phyloP scores from a whole-genome alignment of 2,329 filamentous ascomycete genomes.

The Diaporthe ilicicola region DNA sequence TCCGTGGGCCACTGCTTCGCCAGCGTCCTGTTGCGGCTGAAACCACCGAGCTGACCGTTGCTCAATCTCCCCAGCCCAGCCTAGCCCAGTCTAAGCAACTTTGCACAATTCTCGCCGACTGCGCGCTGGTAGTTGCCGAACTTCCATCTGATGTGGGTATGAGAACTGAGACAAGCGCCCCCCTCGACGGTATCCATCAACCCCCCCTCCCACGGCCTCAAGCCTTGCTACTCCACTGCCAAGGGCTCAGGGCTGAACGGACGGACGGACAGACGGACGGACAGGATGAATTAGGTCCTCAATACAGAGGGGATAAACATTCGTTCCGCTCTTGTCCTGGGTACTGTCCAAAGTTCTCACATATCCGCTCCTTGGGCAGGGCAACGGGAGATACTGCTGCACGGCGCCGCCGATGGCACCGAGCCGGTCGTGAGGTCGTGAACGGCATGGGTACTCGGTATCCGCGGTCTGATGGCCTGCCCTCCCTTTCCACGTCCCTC shows the following conservation, averaged over 20 bases:
- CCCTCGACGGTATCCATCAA: slow-evolving; percentile 28
- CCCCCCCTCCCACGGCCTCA: slow-evolving; percentile 26
- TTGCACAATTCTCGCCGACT: slow-evolving; percentile 16
- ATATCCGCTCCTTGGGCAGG: not conserved
- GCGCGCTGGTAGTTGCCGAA: slow-evolving; percentile 24
- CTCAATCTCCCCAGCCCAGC: slow-evolving; percentile 18
- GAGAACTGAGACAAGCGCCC: slow-evolving; percentile 32
- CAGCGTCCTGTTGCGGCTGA: slow-evolving; percentile 1
- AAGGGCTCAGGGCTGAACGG: slow-evolving; percentile 33
- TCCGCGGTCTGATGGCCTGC: not conserved
- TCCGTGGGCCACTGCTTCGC: slow-evolving; percentile 7
- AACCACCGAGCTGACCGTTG: slow-evolving; percentile 20
- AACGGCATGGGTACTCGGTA: not conserved
- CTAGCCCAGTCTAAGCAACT: slow-evolving; percentile 7
- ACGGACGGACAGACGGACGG: slow-evolving; percentile 15
- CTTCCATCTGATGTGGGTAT: slow-evolving; percentile 27
- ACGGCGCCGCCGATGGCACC: not conserved
- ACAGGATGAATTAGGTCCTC: slow-evolving; percentile 29
- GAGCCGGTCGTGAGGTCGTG: not conserved
- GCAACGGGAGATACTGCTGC: not conserved
- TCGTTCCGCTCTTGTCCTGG: not conserved
- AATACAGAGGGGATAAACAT: slow-evolving; percentile 14
- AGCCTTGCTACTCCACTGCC: slow-evolving; percentile 21
- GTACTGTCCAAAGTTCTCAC: not conserved
- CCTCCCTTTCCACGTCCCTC: slow-evolving; percentile 31